Conservation (phyloP, 495 filamentous ascomycete genomes). For the Aspergillus conjunctus region DNA sequence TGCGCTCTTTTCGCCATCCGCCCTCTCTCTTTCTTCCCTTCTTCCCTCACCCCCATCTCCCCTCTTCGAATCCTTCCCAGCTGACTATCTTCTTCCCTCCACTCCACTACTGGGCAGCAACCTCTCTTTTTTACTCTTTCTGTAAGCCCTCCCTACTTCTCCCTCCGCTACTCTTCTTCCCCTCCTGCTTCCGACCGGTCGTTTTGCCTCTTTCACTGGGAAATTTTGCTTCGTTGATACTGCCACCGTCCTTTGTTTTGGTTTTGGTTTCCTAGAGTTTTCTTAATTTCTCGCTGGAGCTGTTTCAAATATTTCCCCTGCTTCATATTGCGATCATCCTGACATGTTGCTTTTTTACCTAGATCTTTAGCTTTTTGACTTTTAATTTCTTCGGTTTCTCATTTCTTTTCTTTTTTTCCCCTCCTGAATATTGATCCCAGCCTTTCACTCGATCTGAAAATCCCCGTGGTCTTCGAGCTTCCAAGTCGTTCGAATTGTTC, state of each 20-base stretch:
- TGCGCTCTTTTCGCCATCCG: neutral
- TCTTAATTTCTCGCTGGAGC: conserved; percentile 11
- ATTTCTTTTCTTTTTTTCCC: conserved; percentile 13
- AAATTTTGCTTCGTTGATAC: conserved; percentile 3
- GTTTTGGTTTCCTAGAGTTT: neutral
- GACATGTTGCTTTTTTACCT: conserved; percentile 15
- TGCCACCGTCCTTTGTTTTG: conserved; percentile 1
- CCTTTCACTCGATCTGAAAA: conserved; percentile 16
- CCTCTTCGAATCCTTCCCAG: conserved; percentile 4
- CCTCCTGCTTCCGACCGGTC: conserved; percentile 16
- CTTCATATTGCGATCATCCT: conserved; percentile 22
- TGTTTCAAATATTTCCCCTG: conserved; percentile 16
- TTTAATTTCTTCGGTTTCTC: no score
- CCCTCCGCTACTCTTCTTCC: neutral
- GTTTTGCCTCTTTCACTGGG: conserved; percentile 3
- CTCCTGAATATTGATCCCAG: conserved; percentile 8
- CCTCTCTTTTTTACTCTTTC: conserved; percentile 15
- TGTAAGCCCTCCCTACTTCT: conserved; percentile 14
- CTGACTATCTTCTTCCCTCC: conserved; percentile 19
- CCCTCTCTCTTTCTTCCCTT: conserved; percentile 2
- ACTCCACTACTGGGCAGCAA: conserved; percentile 17
- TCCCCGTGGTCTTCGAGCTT: conserved; percentile 22
- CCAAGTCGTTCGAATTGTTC: conserved; percentile 24
- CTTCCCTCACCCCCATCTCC: conserved; percentile 1
- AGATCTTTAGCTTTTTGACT: conserved; percentile 14